Evolutionary conservation across 352 stramenopile genomes (phyloP), one percentile per base, ranked within the genome.

Genomic region (Phytophthora boehmeriae): DNA sequence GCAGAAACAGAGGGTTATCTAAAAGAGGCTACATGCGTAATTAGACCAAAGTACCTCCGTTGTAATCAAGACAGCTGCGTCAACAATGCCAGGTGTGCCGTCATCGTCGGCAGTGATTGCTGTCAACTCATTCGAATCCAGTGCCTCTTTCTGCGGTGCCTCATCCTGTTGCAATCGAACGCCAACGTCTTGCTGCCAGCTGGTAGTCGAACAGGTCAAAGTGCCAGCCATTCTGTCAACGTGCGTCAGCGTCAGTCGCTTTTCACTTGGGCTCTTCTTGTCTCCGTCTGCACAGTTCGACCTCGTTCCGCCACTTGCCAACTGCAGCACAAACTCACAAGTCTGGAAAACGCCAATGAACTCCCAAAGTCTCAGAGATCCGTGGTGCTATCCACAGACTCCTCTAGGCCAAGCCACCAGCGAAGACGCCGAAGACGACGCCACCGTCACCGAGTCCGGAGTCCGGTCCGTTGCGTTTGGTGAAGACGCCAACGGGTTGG

Each of bases 11-110:
- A 74, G 42, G 78, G 80, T 36, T 38, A 61, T 25, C n/a, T n/a
- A n/a, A n/a, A n/a, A n/a, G n/a, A n/a, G n/a, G n/a, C n/a, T n/a
- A n/a, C n/a, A n/a, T n/a, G n/a, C n/a, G n/a, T n/a, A n/a, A n/a
- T n/a, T n/a, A n/a, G n/a, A n/a, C n/a, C n/a, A n/a, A 67, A 71
- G 10, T 25, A 76, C 14, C 73, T 71, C 28, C 66, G 80, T 23
- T 80, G 51, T 59, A 59, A 59, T 43, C 51, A 59, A 19, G 25
- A 35, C 30, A 20, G 47, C 32, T 59, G n/a, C 48, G 47, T 65
- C 57, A 65, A 52, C 47, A n/a, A n/a, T n/a, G n/a, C n/a, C n/a
- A n/a, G n/a, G n/a, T n/a, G n/a, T n/a, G 6, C 25, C 25, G 25
- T 30, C 25, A 30, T 30, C 25, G 3, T 30, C 25, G 25, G 3